Percentiles rank a stretch among this genome's conserved stretches.
Evolutionary conservation across 345 rosid species (phyloP).

Genomic region (Lepidium africanum): DNA sequence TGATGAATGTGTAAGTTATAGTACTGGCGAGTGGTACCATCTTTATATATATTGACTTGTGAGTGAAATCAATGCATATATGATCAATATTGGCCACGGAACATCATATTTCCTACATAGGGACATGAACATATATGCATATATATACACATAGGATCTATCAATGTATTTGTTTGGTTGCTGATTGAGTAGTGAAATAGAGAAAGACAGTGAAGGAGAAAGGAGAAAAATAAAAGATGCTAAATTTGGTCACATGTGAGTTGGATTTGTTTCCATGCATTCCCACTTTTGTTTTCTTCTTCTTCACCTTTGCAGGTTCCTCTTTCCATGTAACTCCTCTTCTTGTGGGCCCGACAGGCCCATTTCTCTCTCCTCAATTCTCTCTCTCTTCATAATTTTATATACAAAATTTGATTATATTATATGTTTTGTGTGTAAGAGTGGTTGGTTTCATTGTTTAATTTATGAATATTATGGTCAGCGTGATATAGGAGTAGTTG

Average conservation of each 20-base stretch:
- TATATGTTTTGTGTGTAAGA: neutral
- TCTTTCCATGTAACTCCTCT: conserved; percentile 33
- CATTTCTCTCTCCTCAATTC: neutral
- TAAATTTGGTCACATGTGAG: conserved; percentile 36
- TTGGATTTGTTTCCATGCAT: conserved; percentile 35
- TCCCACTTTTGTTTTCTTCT: conserved; percentile 32
- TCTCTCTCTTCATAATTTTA: neutral
- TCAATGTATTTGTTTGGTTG: conserved; percentile 29
- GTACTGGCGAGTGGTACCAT: conserved; percentile 7
- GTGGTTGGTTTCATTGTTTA: conserved; percentile 23
- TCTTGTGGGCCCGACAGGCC: conserved; percentile 5
- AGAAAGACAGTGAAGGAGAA: conserved; percentile 26
- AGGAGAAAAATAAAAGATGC: conserved; percentile 28
- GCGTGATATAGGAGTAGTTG: conserved; percentile 25
- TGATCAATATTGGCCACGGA: conserved; percentile 21
- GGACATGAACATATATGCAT: conserved; percentile 25
- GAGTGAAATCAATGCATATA: conserved; percentile 16
- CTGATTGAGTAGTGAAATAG: conserved; percentile 19
- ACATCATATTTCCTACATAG: conserved; percentile 23
- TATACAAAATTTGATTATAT: neutral
- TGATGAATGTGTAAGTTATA: neutral
- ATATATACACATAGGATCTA: conserved; percentile 29
- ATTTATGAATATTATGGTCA: conserved; percentile 7
- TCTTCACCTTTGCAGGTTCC: conserved; percentile 30
- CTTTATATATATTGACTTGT: conserved; percentile 16